phyloP scores from a whole-genome alignment of 2,329 filamentous ascomycete genomes.

The Metarhizium anisopliae region DNA sequence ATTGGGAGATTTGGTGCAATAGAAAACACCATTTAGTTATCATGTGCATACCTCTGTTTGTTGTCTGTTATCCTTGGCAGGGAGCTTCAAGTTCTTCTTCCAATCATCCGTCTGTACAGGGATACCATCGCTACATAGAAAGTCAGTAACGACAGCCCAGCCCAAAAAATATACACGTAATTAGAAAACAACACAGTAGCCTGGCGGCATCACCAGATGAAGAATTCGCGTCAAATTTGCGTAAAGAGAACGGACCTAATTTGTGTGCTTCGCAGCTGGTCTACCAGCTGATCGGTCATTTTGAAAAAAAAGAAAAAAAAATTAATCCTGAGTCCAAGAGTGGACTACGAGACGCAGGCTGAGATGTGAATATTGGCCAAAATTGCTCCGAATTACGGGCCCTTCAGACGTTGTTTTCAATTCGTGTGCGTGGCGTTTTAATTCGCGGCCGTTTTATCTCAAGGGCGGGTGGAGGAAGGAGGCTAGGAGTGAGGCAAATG shows the following conservation, averaged over 20 bases:
- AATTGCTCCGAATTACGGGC: conserved; percentile 8
- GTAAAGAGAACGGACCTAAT: conserved; percentile 25
- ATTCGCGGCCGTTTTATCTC: neutral
- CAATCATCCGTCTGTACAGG: conserved; percentile 50
- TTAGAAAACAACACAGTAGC: neutral
- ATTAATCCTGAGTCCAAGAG: conserved; percentile 17
- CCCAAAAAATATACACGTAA: too few species aligned
- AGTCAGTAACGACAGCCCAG: neutral
- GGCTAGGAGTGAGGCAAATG: conserved; percentile 1
- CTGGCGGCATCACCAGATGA: conserved; percentile 6
- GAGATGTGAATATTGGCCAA: conserved; percentile 13
- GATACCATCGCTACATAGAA: conserved; percentile 35
- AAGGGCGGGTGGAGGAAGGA: conserved; percentile 1
- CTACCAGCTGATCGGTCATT: conserved; percentile 38
- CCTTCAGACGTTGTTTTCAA: neutral
- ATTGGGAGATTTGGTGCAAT: neutral
- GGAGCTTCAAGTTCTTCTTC: conserved; percentile 65
- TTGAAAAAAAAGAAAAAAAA: conserved; percentile 9
- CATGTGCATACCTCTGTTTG: conserved; percentile 61
- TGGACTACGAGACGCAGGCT: conserved; percentile 13
- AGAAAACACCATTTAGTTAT: neutral
- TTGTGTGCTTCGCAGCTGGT: conserved; percentile 33
- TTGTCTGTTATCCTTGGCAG: conserved; percentile 64
- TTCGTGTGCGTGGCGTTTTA: neutral
- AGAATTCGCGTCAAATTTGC: neutral